Evolutionary conservation across 495 filamentous ascomycete species (phyloP).

Genomic region (Antarctomyces pellizariae): DNA sequence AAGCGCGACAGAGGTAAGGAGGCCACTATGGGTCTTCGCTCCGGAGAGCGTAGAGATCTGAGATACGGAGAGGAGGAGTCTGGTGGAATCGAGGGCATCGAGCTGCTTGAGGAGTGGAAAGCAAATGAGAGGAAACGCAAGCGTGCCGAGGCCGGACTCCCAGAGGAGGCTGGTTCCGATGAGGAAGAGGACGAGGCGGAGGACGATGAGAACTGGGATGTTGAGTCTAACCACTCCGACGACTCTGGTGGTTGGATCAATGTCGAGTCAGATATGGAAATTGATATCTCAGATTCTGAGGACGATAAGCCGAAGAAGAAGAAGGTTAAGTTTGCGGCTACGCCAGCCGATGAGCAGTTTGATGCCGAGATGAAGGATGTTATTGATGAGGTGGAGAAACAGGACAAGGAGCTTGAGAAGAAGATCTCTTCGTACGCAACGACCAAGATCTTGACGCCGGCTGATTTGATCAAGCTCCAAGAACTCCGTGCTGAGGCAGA

Average conservation of each 20-base stretch:
- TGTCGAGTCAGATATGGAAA: slow-evolving; percentile 65
- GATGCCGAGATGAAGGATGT: slow-evolving; percentile 17
- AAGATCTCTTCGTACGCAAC: slow-evolving; percentile 51
- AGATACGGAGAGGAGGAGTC: slow-evolving; percentile 60
- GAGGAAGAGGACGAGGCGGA: slow-evolving; percentile 26
- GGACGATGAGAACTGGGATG: slow-evolving; percentile 50
- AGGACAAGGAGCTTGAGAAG: slow-evolving; percentile 7
- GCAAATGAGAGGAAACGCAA: slow-evolving; percentile 61
- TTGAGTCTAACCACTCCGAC: slow-evolving; percentile 54
- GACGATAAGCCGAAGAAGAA: slow-evolving; percentile 41
- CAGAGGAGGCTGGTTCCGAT: slow-evolving; percentile 28
- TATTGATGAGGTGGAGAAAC: too few species aligned
- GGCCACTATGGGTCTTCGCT: slow-evolving; percentile 59
- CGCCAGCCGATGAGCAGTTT: slow-evolving; percentile 13
- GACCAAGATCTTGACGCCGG: slow-evolving; percentile 70
- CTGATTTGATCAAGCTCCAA: slow-evolving; percentile 75
- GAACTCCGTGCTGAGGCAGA: slow-evolving; percentile 57
- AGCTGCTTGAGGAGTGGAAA: slow-evolving; percentile 83
- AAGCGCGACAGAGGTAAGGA: slow-evolving; percentile 82
- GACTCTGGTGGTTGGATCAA: slow-evolving; percentile 80
- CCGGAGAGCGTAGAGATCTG: slow-evolving; percentile 41
- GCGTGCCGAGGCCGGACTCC: slow-evolving; percentile 36
- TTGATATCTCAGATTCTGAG: slow-evolving; percentile 49
- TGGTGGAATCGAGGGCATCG: slow-evolving; percentile 79
- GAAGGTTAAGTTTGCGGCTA: slow-evolving; percentile 21